phyloP scores from a whole-genome alignment of 2,329 filamentous ascomycete genomes.

The Cladophialophora bantiana region DNA sequence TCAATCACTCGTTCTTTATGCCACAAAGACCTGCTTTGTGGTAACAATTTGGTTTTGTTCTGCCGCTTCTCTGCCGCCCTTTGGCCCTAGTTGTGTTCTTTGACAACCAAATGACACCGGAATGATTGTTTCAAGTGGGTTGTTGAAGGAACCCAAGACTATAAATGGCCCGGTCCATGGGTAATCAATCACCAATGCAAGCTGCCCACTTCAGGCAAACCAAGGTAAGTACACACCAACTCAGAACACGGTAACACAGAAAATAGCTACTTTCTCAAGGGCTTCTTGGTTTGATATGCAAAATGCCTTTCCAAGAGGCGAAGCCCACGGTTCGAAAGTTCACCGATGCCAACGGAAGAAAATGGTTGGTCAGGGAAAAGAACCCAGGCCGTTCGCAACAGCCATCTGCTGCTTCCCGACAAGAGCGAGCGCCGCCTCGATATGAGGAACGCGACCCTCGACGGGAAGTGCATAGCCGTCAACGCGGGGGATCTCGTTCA shows the following conservation, averaged over 20 bases:
- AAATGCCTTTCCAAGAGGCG: background rate
- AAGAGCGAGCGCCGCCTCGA: background rate
- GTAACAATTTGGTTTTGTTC: background rate
- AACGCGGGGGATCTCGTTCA: background rate
- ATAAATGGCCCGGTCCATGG: background rate
- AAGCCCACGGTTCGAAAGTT: background rate
- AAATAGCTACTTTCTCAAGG: background rate
- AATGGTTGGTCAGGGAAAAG: background rate
- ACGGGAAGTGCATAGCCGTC: background rate
- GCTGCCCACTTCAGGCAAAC: background rate
- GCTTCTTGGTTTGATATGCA: background rate
- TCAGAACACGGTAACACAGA: background rate
- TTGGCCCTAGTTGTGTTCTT: background rate
- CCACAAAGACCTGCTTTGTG: background rate
- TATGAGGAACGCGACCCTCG: background rate
- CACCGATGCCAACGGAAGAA: background rate
- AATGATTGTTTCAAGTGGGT: background rate
- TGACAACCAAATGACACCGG: background rate
- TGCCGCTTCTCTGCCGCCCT: background rate
- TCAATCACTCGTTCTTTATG: background rate
- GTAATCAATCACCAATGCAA: background rate
- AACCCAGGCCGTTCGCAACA: background rate
- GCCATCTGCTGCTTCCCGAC: background rate
- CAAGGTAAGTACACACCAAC: background rate
- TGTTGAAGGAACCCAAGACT: background rate